Conservation (phyloP, 23 red algal species). For the Agarophyton chilense region DNA sequence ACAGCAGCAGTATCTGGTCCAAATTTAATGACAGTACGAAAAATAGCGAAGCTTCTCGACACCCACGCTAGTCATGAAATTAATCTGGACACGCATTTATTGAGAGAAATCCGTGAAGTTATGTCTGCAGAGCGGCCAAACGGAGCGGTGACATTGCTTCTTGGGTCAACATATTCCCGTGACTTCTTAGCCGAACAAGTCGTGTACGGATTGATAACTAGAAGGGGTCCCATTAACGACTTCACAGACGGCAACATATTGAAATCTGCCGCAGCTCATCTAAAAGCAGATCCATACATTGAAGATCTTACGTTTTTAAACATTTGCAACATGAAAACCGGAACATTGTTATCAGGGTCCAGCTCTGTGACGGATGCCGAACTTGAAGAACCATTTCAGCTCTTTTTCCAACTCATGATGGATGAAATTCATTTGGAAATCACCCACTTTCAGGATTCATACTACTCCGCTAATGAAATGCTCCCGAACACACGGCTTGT, state of each 20-base stretch:
- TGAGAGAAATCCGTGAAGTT: constrained; percentile 33
- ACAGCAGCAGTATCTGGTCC: not conserved
- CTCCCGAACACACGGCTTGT: constrained; percentile 33
- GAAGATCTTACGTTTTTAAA: constrained; percentile 54
- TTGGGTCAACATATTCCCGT: constrained; percentile 48
- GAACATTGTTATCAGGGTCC: constrained; percentile 12
- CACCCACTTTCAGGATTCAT: constrained; percentile 11
- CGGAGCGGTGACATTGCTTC: constrained; percentile 8
- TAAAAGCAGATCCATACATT: constrained; percentile 41
- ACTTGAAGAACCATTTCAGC: constrained; percentile 37
- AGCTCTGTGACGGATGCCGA: constrained; percentile 5
- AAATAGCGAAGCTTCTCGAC: constrained; percentile 54
- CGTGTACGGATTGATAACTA: constrained; percentile 29
- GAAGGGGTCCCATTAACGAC: constrained; percentile 49
- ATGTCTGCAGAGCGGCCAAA: not conserved
- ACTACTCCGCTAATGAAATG: not conserved
- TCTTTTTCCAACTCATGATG: constrained; percentile 63
- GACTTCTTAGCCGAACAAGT: constrained; percentile 57
- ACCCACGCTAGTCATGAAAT: not conserved
- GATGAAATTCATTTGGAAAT: constrained; percentile 50
- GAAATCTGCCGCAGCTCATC: constrained; percentile 23
- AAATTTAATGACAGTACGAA: constrained; percentile 33
- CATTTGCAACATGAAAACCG: constrained; percentile 52
- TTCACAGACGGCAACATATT: constrained; percentile 34
- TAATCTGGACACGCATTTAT: constrained; percentile 6